A percentile compares a stretch with the other conserved stretches of the same genome.
Evolutionary conservation across 495 filamentous ascomycete species (phyloP).

Genomic region (Xylaria curta): DNA sequence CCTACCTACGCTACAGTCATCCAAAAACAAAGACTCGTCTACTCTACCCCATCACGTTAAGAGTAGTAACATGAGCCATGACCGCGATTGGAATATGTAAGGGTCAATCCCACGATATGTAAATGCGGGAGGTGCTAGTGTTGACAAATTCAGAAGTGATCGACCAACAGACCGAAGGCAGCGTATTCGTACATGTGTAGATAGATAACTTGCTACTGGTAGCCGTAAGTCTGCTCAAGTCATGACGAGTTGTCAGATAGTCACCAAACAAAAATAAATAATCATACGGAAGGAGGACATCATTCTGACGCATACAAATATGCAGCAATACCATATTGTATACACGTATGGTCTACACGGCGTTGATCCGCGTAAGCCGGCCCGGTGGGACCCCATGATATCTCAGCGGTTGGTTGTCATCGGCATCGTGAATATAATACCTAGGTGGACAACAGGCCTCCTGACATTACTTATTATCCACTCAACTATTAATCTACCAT

Average conservation of each 20-base stretch:
- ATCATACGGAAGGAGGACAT: neutral
- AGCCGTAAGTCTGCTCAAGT: neutral
- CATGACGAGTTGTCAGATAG: neutral
- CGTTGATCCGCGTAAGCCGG: slow-evolving; percentile 1
- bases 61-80: neutral
- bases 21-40: neutral
- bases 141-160: slow-evolving; percentile 17
- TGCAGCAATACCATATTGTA: neutral
- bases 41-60: neutral
- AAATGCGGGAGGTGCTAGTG: neutral
- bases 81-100: neutral
- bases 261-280: neutral
- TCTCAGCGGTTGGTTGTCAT: neutral
- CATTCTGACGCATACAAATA: neutral
- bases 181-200: neutral
- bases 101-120: neutral
- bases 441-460: neutral
- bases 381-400: neutral
- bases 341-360: neutral
- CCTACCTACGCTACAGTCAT: slow-evolving; percentile 21
- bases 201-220: neutral
- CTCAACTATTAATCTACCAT: neutral
- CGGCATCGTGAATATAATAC: neutral
- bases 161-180: neutral
- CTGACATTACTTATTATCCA: neutral